Conservation (phyloP, 1,284 basidiomycete genomes). For the Boletus chippewaensis region DNA sequence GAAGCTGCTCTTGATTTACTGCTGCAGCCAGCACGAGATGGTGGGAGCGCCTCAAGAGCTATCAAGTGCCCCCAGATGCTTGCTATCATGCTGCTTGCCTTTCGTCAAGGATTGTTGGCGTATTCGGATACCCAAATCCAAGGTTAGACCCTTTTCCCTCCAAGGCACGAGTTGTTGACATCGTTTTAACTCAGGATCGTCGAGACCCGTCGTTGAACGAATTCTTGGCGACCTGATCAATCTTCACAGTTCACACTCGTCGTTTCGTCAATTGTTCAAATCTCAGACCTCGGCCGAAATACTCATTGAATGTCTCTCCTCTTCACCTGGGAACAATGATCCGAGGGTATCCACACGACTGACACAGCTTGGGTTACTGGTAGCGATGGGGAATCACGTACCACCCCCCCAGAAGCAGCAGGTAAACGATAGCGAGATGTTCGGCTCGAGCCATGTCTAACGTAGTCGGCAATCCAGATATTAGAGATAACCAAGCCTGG, state of each 20-base stretch:
- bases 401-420: constrained; percentile 59
- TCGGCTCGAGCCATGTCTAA: constrained; percentile 3
- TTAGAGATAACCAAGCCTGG: constrained; percentile 18
- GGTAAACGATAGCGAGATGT: constrained; percentile 34
- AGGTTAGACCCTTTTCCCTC: constrained; percentile 8
- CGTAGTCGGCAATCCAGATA: constrained; percentile 14
- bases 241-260: constrained; percentile 50
- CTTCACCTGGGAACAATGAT: constrained; percentile 36
- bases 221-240: constrained; percentile 63
- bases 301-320: constrained; percentile 61
- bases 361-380: constrained; percentile 56
- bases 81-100: constrained; percentile 58
- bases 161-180: neutral
- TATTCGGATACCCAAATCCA: constrained; percentile 10
- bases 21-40: constrained; percentile 37
- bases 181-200: constrained; percentile 19
- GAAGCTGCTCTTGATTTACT: constrained; percentile 59
- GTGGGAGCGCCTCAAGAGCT: constrained; percentile 1
- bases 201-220: constrained; percentile 15
- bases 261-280: constrained; percentile 65
- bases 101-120: constrained; percentile 40
- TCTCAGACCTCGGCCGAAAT: constrained; percentile 60
- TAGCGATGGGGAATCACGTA: constrained; percentile 57
- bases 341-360: constrained; percentile 54
- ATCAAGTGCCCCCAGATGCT: constrained; percentile 43